A percentile compares a stretch with the other conserved stretches of the same genome.
Evolutionary conservation across 129 eudicot species (phyloP).

Genomic region (Calendula officinalis): DNA sequence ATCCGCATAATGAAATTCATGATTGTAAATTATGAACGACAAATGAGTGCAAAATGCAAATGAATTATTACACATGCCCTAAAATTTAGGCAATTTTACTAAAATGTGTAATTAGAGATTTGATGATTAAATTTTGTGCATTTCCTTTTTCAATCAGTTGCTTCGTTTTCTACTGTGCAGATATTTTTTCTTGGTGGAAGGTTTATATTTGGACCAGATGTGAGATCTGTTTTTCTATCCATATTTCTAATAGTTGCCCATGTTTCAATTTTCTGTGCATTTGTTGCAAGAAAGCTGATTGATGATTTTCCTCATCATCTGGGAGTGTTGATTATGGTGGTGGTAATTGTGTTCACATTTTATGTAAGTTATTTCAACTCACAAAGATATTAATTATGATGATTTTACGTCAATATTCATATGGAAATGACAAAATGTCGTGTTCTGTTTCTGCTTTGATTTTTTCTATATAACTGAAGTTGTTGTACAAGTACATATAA

Average conservation of each 20-base stretch:
- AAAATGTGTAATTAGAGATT: neutral
- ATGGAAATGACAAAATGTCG: neutral
- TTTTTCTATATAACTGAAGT: too few relatives aligned
- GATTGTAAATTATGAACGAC: neutral
- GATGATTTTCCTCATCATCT: constrained; percentile 54
- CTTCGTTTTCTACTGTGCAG: constrained; percentile 41
- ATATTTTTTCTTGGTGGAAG: constrained; percentile 73
- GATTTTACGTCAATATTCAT: constrained; percentile 1
- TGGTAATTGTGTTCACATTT: constrained; percentile 47
- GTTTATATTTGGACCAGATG: constrained; percentile 79
- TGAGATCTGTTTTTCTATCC: constrained; percentile 57
- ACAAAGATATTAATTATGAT: neutral
- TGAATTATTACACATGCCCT: constrained; percentile 11
- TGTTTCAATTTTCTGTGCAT: constrained; percentile 62
- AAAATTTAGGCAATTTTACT: constrained; percentile 4
- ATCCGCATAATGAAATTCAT: too few relatives aligned
- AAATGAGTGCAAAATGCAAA: constrained; percentile 3
- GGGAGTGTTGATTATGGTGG: constrained; percentile 51
- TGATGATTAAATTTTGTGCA: constrained; percentile 4
- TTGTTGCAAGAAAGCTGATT: constrained; percentile 62
- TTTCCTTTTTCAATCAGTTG: neutral
- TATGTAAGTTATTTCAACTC: constrained; percentile 48
- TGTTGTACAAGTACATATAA: too few relatives aligned
- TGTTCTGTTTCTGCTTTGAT: too few relatives aligned
- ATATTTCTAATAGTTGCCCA: constrained; percentile 65